These are phyloP conservation scores for Melaleuca alternifolia DNA, from an alignment of 345 rosid genomes.

Conservation along the genomic window DNA sequence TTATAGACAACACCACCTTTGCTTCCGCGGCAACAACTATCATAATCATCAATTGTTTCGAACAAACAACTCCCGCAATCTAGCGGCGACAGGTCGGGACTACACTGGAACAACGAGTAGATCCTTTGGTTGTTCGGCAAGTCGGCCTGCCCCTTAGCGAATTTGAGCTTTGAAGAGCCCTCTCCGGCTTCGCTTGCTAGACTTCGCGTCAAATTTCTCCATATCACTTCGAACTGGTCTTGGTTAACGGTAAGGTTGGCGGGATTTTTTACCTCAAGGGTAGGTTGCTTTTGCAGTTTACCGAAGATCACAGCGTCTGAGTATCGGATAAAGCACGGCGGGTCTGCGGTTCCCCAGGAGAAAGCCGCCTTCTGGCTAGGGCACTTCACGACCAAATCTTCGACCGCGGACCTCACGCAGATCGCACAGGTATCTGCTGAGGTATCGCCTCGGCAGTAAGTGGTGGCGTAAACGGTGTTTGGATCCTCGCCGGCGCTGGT, in stretches of 20 bases:
- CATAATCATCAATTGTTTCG: not conserved
- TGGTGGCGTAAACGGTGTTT: too few relatives aligned
- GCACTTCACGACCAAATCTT: too few relatives aligned
- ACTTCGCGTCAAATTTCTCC: constrained; percentile 17
- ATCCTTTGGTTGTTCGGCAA: constrained; percentile 3
- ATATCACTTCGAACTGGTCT: constrained; percentile 14
- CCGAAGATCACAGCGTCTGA: constrained; percentile 15
- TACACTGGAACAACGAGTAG: constrained; percentile 39
- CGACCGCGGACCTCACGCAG: too few relatives aligned
- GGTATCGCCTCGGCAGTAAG: too few relatives aligned
- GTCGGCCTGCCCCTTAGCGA: constrained; percentile 16
- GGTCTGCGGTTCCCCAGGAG: too few relatives aligned
- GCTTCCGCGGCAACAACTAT: constrained; percentile 7
- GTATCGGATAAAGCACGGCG: too few relatives aligned
- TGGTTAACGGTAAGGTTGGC: not conserved
- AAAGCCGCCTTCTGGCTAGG: too few relatives aligned
- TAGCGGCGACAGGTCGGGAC: constrained; percentile 32
- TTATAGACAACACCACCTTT: constrained; percentile 25
- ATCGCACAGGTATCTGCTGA: too few relatives aligned
- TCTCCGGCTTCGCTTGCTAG: constrained; percentile 6
- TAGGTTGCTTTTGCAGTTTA: constrained; percentile 6
- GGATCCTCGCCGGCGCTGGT: too few relatives aligned
- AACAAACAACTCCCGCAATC: constrained; percentile 24
- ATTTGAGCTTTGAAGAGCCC: constrained; percentile 21
- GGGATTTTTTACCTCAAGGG: not conserved